phyloP scores from a whole-genome alignment of 75 land plant species.

The Azolla pinnata region DNA sequence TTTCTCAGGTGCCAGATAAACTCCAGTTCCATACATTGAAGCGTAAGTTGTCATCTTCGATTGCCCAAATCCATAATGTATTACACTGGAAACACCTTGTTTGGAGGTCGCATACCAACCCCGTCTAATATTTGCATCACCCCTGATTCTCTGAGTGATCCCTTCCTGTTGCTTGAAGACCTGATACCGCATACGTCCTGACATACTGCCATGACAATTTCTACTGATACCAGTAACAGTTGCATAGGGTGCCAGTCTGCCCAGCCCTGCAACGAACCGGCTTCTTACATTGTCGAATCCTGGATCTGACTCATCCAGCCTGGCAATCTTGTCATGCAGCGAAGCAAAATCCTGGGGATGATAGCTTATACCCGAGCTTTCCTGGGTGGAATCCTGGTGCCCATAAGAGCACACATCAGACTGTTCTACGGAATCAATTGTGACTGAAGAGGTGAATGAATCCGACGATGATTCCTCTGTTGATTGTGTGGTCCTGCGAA shows the following conservation, averaged over 20 bases:
- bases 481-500: no score
- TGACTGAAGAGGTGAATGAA: background rate
- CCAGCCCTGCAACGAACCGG: constrained; percentile 40
- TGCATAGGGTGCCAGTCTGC: constrained; percentile 12
- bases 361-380: no score
- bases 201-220: constrained; percentile 12
- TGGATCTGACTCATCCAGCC: constrained; percentile 5
- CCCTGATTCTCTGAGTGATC: constrained; percentile 32
- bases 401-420: no score
- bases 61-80: constrained; percentile 55
- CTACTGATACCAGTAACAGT: constrained; percentile 32
- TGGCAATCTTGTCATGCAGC: constrained; percentile 10
- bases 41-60: constrained; percentile 12
- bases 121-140: constrained; percentile 65
- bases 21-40: constrained; percentile 54
- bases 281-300: constrained; percentile 25
- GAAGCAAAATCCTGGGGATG: constrained; percentile 1
- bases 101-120: constrained; percentile 69
- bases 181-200: constrained; percentile 29
- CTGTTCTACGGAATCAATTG: background rate
- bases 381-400: no score
- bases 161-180: constrained; percentile 51
- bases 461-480: background rate
- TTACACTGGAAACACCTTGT: constrained; percentile 25
- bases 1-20: constrained; percentile 60